Evolutionary conservation across 1,284 basidiomycete species (phyloP).

Genomic region (Boletellus deceptivus): DNA sequence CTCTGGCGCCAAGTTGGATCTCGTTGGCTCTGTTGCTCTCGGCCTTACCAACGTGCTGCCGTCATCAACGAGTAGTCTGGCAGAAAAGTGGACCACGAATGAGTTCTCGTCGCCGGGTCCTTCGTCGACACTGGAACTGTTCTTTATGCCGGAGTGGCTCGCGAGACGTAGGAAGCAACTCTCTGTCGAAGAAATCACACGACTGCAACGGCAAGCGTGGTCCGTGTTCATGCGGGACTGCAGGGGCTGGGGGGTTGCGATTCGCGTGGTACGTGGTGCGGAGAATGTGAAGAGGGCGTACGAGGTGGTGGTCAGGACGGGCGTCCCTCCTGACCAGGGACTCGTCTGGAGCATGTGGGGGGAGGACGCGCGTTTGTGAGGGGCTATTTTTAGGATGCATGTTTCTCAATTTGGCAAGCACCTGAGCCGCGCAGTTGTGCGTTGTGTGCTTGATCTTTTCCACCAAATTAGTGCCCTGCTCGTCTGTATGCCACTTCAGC

Average conservation of each 20-base stretch:
- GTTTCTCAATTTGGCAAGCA: neutral
- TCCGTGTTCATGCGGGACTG: constrained; percentile 53
- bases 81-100: constrained; percentile 39
- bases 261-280: constrained; percentile 47
- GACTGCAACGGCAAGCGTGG: constrained; percentile 55
- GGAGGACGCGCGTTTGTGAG: constrained; percentile 18
- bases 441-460: no score
- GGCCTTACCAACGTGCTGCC: constrained; percentile 57
- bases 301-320: constrained; percentile 40
- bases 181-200: constrained; percentile 43
- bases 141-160: constrained; percentile 70
- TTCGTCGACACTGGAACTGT: constrained; percentile 41
- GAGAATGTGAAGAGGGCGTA: constrained; percentile 48
- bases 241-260: constrained; percentile 46
- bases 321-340: constrained; percentile 52
- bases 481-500: constrained; percentile 25
- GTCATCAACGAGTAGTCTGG: constrained; percentile 29
- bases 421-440: no score
- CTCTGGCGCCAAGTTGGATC: constrained; percentile 30
- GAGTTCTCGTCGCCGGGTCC: constrained; percentile 25
- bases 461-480: neutral
- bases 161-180: constrained; percentile 49
- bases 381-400: no score
- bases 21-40: constrained; percentile 47
- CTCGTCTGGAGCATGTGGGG: constrained; percentile 66